These are phyloP conservation scores for Geum urbanum DNA, from an alignment of 306 rosid species.

Conservation along the genomic window DNA sequence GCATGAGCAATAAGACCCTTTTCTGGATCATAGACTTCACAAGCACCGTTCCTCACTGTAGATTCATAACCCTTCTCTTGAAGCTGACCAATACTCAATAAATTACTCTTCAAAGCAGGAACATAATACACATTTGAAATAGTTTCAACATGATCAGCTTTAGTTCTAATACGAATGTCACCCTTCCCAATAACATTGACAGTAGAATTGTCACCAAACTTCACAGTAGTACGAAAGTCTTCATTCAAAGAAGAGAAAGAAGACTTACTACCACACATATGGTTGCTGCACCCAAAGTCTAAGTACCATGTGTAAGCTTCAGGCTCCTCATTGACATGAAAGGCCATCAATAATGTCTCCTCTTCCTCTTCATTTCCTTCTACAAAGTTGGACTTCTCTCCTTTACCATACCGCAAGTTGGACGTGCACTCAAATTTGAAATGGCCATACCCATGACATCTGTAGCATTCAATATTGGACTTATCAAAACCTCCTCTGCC, in stretches of 20 bases:
- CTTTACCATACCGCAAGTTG: no score
- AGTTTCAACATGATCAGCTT: not conserved
- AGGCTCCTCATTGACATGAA: not conserved
- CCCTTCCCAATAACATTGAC: conserved; percentile 1
- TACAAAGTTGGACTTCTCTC: not conserved
- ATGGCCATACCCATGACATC: not conserved
- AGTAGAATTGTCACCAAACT: not conserved
- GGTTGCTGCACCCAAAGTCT: not conserved
- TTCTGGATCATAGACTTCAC: no score
- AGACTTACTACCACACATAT: no score
- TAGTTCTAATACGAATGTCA: not conserved
- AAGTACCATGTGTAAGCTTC: not conserved
- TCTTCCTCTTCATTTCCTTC: not conserved
- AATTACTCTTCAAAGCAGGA: no score
- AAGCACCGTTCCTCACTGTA: no score
- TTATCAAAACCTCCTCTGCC: not conserved
- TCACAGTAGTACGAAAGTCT: not conserved
- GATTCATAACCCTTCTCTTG: no score
- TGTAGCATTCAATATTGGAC: not conserved
- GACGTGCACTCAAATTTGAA: no score
- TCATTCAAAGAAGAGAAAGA: not conserved
- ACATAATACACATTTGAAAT: not conserved
- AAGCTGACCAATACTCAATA: no score
- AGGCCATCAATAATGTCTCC: not conserved
- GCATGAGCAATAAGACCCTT: not conserved